Evolutionary conservation across 192 early-diverging fungal genomes (phyloP).

Genomic region (Entophlyctis helioformis): DNA sequence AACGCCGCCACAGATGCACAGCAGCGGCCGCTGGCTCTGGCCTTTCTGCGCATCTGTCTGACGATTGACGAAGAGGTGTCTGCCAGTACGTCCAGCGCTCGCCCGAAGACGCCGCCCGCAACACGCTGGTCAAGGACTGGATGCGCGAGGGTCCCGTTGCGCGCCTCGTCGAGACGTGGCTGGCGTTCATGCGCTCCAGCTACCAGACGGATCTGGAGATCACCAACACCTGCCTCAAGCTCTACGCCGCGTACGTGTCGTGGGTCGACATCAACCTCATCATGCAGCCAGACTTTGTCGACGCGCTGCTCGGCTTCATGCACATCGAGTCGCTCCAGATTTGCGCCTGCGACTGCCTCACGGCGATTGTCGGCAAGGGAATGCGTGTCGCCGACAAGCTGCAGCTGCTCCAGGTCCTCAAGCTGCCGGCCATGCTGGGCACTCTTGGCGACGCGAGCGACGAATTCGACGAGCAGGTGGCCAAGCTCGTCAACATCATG

Average conservation of each 20-base stretch:
- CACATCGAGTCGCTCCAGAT: constrained; percentile 37
- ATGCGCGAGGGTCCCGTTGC: constrained; percentile 77
- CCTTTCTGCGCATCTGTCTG: constrained; percentile 64
- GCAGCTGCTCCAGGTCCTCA: constrained; percentile 64
- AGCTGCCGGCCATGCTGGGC: constrained; percentile 36
- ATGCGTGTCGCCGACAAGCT: constrained; percentile 88
- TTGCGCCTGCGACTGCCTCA: constrained; percentile 71
- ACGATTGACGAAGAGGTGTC: constrained; percentile 82
- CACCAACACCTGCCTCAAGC: constrained; percentile 50
- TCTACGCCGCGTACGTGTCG: constrained; percentile 78
- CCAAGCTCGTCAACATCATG: constrained; percentile 57
- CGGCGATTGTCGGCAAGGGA: constrained; percentile 79
- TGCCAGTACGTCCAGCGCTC: constrained; percentile 53
- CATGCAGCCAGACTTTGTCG: constrained; percentile 70
- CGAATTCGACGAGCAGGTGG: constrained; percentile 57
- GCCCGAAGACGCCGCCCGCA: constrained; percentile 54
- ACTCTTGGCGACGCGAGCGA: constrained; percentile 27
- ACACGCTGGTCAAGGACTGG: constrained; percentile 77
- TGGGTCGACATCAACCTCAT: constrained; percentile 93
- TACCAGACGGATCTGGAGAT: constrained; percentile 42
- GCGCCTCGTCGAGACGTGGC: constrained; percentile 62
- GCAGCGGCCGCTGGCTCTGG: constrained; percentile 47
- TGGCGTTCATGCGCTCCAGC: constrained; percentile 54
- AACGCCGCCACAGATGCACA: constrained; percentile 3
- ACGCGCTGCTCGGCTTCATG: constrained; percentile 63